A percentile compares a stretch with the other conserved stretches of the same genome.
phyloP scores from a whole-genome alignment of 495 filamentous ascomycete genomes.

The Aspergillus nidulans region DNA sequence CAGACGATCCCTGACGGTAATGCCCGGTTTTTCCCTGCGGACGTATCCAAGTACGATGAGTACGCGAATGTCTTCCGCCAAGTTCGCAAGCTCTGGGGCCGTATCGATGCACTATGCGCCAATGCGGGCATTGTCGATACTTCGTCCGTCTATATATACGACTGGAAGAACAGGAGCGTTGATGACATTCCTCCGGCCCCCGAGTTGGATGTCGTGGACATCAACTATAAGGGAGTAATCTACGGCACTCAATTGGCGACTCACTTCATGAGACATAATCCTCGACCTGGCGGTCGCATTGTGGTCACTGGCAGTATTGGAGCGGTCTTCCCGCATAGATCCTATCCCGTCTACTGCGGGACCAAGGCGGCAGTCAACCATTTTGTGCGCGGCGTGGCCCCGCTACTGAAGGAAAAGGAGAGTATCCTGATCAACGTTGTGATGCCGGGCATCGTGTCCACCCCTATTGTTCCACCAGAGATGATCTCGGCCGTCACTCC shows the following conservation, averaged over 20 bases:
- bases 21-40: conserved; percentile 20
- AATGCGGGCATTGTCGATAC: conserved; percentile 27
- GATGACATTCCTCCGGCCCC: conserved; percentile 25
- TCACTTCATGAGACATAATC: conserved; percentile 31
- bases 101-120: conserved; percentile 25
- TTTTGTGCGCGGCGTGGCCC: conserved; percentile 24
- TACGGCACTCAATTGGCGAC: conserved; percentile 25
- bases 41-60: conserved; percentile 25
- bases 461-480: conserved; percentile 26
- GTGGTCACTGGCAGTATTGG: conserved; percentile 28
- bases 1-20: conserved; percentile 9
- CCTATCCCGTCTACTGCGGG: conserved; percentile 29
- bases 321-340: conserved; percentile 20
- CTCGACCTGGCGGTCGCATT: conserved; percentile 23
- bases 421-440: conserved; percentile 28
- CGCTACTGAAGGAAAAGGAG: conserved; percentile 26
- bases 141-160: conserved; percentile 22
- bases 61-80: conserved; percentile 18
- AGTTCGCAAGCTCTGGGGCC: conserved; percentile 19
- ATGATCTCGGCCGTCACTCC: conserved; percentile 25
- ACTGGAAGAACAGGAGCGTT: conserved; percentile 9
- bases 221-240: conserved; percentile 29
- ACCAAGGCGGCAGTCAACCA: conserved; percentile 27
- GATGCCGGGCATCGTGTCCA: conserved; percentile 26
- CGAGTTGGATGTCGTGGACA: conserved; percentile 22